Evolutionary conservation across 2,329 filamentous ascomycete species (phyloP), one percentile per base, ranked within the genome.

Genomic region (Pseudogymnoascus sp.): DNA sequence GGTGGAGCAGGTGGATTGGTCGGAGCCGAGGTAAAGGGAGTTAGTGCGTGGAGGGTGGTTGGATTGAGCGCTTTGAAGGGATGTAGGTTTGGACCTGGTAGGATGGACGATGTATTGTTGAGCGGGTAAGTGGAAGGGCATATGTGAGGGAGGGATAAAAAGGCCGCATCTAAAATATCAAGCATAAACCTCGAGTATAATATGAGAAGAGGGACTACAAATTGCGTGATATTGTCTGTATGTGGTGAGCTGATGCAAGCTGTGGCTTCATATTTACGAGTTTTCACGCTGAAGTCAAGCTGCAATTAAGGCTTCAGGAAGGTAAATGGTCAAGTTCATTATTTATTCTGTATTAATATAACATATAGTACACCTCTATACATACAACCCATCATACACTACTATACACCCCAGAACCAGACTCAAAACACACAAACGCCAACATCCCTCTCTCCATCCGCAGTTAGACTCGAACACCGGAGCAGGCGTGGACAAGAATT

Each of bases 1-100:
- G 16, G 88, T 88, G 72, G 94, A 99, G 70, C 92, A 97, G 76
- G 91, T 97, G 62, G 95, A 97, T 77, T 99, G 94, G 94, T 87
- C 89, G 30, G 94, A 99, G 75, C 87, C 91, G 18, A 69, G 61
- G 61, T 72, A 64, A 11, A 38, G 37, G 9, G 59, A 0, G 25
- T 18, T 14, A 38, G 37, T n/a, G 59, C 1, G n/a, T 18, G 28
- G 2, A 32, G 1, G 25, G 16, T 54, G 32, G 47, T 2, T 12
- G 28, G n/a, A 54, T 54, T 54, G 28, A 54, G 28, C 47, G 28
- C 32, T 54, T 30, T 32, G 47, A 18, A 32, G 43, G 43, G 34
- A 14, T 57, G 30, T 25, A 47, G 30, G 20, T 2, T 57, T 61
- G 39, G 39, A 38, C 18, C 12, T 34, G 25, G 25, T 11, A 28